Percentiles rank a stretch among this genome's conserved stretches.
These are phyloP conservation scores for Picea glauca DNA, from an alignment of 75 land plant genomes.

Conservation along the genomic window DNA sequence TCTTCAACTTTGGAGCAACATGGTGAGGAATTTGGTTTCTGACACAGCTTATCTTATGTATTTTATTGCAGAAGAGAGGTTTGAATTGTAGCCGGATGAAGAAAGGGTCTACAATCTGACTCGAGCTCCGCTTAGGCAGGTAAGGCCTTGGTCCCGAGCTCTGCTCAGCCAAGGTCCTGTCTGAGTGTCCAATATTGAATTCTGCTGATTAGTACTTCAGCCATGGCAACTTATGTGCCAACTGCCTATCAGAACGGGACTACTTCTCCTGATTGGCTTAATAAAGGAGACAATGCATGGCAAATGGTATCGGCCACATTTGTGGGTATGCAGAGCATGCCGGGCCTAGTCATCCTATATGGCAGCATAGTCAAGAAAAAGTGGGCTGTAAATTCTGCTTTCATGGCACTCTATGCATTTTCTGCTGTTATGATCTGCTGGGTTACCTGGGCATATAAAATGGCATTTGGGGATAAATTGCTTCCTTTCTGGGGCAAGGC, in stretches of 20 bases:
- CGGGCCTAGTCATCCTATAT: slow-evolving; percentile 60
- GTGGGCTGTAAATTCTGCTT: slow-evolving; percentile 62
- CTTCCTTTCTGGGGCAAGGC: slow-evolving; percentile 64
- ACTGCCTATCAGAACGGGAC: slow-evolving; percentile 5
- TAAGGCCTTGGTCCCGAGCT: too few relatives aligned
- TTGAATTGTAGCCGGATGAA: too few relatives aligned
- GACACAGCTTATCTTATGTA: too few relatives aligned
- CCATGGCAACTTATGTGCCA: background rate
- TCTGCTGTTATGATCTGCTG: slow-evolving; percentile 56
- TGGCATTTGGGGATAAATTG: slow-evolving; percentile 58
- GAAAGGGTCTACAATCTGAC: too few relatives aligned
- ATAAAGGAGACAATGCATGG: slow-evolving; percentile 68
- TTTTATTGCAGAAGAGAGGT: too few relatives aligned
- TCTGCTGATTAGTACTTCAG: too few relatives aligned
- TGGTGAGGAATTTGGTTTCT: too few relatives aligned
- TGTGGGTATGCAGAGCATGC: slow-evolving; percentile 55
- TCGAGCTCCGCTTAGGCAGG: too few relatives aligned
- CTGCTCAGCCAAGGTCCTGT: too few relatives aligned
- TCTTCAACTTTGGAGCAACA: too few relatives aligned
- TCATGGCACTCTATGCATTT: slow-evolving; percentile 65
- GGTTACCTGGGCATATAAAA: slow-evolving; percentile 57
- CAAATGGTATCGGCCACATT: slow-evolving; percentile 50
- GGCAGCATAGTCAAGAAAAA: slow-evolving; percentile 60
- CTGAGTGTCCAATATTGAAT: too few relatives aligned
- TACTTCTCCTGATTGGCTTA: slow-evolving; percentile 47